phyloP scores from a whole-genome alignment of 2,329 filamentous ascomycete species.

The Teratosphaeria destructans region DNA sequence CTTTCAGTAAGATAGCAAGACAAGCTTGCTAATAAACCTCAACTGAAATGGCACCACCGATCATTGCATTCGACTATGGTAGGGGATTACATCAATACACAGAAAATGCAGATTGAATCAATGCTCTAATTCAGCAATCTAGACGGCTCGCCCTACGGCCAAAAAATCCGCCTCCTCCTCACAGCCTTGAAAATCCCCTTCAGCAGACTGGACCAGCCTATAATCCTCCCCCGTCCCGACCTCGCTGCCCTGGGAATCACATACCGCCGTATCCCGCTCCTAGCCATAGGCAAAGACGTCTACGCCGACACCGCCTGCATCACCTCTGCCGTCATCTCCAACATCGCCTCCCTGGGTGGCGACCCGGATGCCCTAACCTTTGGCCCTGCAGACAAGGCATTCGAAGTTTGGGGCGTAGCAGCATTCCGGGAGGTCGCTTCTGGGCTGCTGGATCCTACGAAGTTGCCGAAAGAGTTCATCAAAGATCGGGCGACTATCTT shows the following conservation, averaged over 20 bases:
- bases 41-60: constrained; percentile 7
- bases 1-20: too few relatives aligned
- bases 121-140: constrained; percentile 6
- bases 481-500: constrained; percentile 21
- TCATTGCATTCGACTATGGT: constrained; percentile 23
- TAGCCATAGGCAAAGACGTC: constrained; percentile 23
- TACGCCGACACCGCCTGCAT: constrained; percentile 16
- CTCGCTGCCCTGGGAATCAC: constrained; percentile 21
- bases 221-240: constrained; percentile 18
- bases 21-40: too few relatives aligned
- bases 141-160: constrained; percentile 21
- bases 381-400: constrained; percentile 18
- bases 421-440: constrained; percentile 14
- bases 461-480: constrained; percentile 14
- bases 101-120: neutral
- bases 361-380: constrained; percentile 7
- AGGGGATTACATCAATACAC: neutral
- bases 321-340: constrained; percentile 3
- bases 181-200: constrained; percentile 13
- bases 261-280: constrained; percentile 24
- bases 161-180: constrained; percentile 20
- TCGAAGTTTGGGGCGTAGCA: constrained; percentile 15
- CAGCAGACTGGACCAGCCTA: constrained; percentile 17
- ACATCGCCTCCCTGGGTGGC: constrained; percentile 5
- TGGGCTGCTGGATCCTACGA: constrained; percentile 12